Percentiles rank a stretch among this genome's conserved stretches.
Conservation (phyloP, 257 asterid species). For the Lycium barbarum region DNA sequence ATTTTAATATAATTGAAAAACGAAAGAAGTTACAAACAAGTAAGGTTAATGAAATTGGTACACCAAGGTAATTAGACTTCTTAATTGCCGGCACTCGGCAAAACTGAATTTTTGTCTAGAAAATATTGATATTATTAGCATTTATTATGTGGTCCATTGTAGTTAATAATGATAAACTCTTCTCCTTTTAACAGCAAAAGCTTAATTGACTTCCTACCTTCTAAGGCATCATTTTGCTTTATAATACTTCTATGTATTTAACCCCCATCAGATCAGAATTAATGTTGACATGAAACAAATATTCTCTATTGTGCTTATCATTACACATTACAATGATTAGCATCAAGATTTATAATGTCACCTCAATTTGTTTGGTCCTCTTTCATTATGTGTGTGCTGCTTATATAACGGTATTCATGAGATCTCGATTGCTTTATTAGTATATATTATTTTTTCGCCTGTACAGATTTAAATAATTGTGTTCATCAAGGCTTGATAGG, state of each 20-base stretch:
- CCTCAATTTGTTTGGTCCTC: neutral
- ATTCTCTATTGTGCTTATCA: slow-evolving; percentile 22
- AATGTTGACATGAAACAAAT: neutral
- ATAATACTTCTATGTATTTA: neutral
- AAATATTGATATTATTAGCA: slow-evolving; percentile 8
- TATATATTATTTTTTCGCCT: too few relatives aligned
- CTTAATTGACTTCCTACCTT: slow-evolving; percentile 26
- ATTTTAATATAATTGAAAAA: too few relatives aligned
- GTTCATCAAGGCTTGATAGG: too few relatives aligned
- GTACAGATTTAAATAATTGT: too few relatives aligned
- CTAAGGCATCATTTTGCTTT: slow-evolving; percentile 22
- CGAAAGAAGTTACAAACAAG: too few relatives aligned
- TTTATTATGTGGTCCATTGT: neutral
- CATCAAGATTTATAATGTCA: slow-evolving; percentile 3
- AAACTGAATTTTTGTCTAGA: neutral
- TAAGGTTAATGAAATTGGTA: neutral
- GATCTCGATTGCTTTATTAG: neutral
- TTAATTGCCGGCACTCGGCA: neutral
- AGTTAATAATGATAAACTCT: slow-evolving; percentile 4
- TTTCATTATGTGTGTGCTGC: neutral
- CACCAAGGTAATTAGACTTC: neutral
- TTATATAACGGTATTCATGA: neutral
- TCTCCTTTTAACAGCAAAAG: slow-evolving; percentile 5
- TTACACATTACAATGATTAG: slow-evolving; percentile 21
- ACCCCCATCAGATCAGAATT: neutral